A percentile compares a stretch with the other conserved stretches of the same genome.
Evolutionary conservation across 768 basidiomycete genomes (phyloP).

Genomic region (Lyophyllum semitale): DNA sequence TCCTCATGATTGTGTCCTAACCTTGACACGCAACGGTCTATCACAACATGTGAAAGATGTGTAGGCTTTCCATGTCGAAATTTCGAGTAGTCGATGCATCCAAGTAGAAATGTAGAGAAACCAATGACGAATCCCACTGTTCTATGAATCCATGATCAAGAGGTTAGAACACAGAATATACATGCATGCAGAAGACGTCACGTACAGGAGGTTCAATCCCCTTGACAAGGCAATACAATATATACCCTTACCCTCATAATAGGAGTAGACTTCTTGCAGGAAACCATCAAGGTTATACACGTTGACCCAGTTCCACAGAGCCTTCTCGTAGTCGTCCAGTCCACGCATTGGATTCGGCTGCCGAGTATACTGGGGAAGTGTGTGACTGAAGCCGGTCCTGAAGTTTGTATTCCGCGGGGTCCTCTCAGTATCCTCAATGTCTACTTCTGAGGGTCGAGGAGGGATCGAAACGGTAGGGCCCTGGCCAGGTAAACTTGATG

Average conservation of each 20-base stretch:
- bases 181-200: constrained; percentile 24
- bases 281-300: constrained; percentile 96
- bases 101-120: constrained; percentile 96
- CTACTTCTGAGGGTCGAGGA: constrained; percentile 67
- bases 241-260: constrained; percentile 96
- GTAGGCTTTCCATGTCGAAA: constrained; percentile 69
- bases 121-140: constrained; percentile 97
- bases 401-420: constrained; percentile 18
- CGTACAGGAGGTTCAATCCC: constrained; percentile 93
- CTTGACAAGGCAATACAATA: constrained; percentile 91
- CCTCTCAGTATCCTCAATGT: constrained; percentile 34
- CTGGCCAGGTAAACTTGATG: constrained; percentile 27
- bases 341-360: constrained; percentile 60
- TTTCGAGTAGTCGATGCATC: constrained; percentile 91
- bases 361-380: constrained; percentile 31
- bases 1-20: constrained; percentile 34
- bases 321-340: constrained; percentile 83
- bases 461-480: constrained; percentile 49
- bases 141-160: constrained; percentile 44
- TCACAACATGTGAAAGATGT: constrained; percentile 78
- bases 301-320: constrained; percentile 99
- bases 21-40: constrained; percentile 84
- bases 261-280: constrained; percentile 91
- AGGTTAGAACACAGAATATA: constrained; percentile 19
- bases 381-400: constrained; percentile 22